Evolutionary conservation across 2,329 filamentous ascomycete genomes (phyloP).

Genomic region (Xylariaceae sp.): DNA sequence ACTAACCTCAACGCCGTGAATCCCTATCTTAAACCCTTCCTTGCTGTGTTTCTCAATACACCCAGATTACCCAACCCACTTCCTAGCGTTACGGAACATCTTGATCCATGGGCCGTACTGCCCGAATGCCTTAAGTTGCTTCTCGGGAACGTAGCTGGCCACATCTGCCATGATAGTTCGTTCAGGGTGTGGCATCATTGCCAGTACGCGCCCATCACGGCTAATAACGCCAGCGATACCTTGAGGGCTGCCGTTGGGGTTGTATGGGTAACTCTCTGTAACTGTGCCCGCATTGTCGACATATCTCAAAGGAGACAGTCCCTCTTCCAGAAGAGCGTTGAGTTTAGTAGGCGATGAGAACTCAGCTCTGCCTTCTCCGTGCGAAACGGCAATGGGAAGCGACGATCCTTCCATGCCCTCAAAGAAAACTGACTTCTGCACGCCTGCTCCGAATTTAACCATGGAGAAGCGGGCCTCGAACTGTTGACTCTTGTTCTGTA

Average conservation of each 20-base stretch:
- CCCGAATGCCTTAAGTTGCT: constrained; percentile 61
- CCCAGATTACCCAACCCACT: constrained; percentile 67
- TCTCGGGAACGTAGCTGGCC: constrained; percentile 63
- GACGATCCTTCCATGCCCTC: constrained; percentile 78
- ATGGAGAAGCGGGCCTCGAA: constrained; percentile 86
- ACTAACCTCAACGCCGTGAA: constrained; percentile 10
- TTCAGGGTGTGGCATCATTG: constrained; percentile 92
- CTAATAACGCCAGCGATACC: constrained; percentile 68
- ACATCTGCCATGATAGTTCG: constrained; percentile 78
- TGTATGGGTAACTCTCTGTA: constrained; percentile 81
- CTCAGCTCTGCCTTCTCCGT: constrained; percentile 81
- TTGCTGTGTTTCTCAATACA: background rate
- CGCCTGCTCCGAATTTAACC: constrained; percentile 68
- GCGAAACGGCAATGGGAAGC: constrained; percentile 81
- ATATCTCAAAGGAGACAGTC: constrained; percentile 74
- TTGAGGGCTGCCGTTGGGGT: constrained; percentile 78
- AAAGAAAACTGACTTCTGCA: constrained; percentile 72
- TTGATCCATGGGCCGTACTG: constrained; percentile 80
- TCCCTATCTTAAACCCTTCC: background rate
- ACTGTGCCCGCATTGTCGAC: constrained; percentile 73
- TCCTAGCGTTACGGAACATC: constrained; percentile 80
- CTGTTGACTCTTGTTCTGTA: constrained; percentile 77
- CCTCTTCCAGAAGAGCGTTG: constrained; percentile 54
- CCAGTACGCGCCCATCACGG: constrained; percentile 69
- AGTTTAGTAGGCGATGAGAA: constrained; percentile 54